Evolutionary conservation across 306 rosid species (phyloP).

Genomic region (Vigna radiata): DNA sequence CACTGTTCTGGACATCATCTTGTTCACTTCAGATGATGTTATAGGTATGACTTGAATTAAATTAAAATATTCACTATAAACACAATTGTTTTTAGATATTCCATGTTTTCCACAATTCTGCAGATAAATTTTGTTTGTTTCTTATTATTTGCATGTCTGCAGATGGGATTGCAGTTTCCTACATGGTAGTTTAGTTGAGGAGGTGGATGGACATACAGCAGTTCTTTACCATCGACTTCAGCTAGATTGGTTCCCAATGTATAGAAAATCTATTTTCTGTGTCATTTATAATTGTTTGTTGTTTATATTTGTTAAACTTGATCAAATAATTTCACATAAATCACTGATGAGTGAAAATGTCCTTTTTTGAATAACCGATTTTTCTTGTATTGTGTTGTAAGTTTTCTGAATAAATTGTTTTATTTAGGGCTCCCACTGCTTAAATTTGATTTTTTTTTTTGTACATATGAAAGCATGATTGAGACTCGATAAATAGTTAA

Average conservation of each 20-base stretch:
- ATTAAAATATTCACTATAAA: neutral
- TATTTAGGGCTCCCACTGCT: conserved; percentile 15
- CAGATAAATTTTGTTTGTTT: conserved; percentile 19
- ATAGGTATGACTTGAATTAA: conserved; percentile 7
- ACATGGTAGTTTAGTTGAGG: conserved; percentile 95
- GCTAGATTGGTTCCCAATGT: conserved; percentile 98
- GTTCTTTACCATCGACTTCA: conserved; percentile 94
- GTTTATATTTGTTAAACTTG: conserved; percentile 9
- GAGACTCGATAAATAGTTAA: conserved; percentile 25
- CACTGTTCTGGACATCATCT: conserved; percentile 14
- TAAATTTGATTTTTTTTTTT: conserved; percentile 29
- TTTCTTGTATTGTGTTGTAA: conserved; percentile 19
- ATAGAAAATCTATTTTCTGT: conserved; percentile 44
- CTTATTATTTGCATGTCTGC: conserved; percentile 45
- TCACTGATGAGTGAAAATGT: conserved; percentile 2
- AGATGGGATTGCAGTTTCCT: conserved; percentile 99
- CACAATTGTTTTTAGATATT: neutral
- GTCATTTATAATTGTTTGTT: conserved; percentile 15
- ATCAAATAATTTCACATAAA: conserved; percentile 27
- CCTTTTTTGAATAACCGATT: conserved; percentile 22
- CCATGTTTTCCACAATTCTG: conserved; percentile 2
- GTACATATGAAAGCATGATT: conserved; percentile 9
- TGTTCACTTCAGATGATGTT: neutral
- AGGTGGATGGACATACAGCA: conserved; percentile 99
- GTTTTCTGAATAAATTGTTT: conserved; percentile 28